Evolutionary conservation across 352 stramenopile genomes (phyloP), one percentile per base, ranked within the genome.

Genomic region (Phytophthora gonapodyides): DNA sequence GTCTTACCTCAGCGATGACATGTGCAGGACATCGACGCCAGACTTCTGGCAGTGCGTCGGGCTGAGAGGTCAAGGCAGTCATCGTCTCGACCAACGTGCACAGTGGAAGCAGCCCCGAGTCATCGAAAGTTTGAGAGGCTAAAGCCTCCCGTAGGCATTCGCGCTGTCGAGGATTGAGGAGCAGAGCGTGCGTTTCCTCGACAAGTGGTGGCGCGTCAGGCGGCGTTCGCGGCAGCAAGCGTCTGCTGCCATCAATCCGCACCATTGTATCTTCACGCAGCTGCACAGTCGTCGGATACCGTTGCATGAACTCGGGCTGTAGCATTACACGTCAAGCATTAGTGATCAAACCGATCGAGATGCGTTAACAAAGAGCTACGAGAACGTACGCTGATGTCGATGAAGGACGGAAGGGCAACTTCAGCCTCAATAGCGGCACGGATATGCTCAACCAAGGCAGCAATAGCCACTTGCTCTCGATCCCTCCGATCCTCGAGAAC

Each of bases 211-310:
- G 67, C 5, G 68, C 61, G 35, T 82, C 71, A 13, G 76, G 50
- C 0, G 60, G 40, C 24, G 59, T 21, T 16, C 35, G 64, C 11
- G 64, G 55, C 2, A 89, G 35, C 30, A 93, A 72, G 0, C 82
- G 77, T 44, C 33, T 57, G 3, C 50, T 34, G 27, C 17, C 19
- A 57, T 89, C 56, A 9, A 91, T 57, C 1, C 38, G 56, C 12
- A 87, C 75, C 15, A 78, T 41, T 11, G 77, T 87, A 53, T 93
- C 84, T 59, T 87, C 67, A 45, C 67, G 55, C 15, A 91, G 61
- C 19, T 90, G 78, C n/a, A 67, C 33, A 7, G 75, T 88, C 33
- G 67, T 48, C 10, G 82, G 80, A 59, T 88, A 89, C 7, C 82
- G 76, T 41, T 87, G 70, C n/a, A 75, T 50, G 24, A 73, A 42